Conservation (phyloP, 2,329 filamentous ascomycete species). For the Penicillium sp. region DNA sequence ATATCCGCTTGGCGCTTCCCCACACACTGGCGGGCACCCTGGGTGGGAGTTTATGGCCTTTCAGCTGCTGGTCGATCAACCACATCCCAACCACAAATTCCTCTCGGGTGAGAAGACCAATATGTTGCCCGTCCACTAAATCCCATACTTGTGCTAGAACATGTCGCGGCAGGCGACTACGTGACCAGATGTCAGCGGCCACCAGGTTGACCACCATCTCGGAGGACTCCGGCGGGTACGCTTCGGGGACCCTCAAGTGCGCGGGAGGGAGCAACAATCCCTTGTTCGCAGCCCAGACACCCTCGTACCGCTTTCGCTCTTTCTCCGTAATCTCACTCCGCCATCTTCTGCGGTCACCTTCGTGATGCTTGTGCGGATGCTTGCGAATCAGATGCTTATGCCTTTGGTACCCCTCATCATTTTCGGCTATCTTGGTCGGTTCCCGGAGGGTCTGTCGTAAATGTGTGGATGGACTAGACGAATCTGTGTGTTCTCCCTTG, state of each 20-base stretch:
- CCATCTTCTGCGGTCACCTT: constrained; percentile 42
- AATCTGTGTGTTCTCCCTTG: too few relatives aligned
- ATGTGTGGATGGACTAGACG: too few relatives aligned
- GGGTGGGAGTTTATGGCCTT: constrained; percentile 40
- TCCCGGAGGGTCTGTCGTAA: too few relatives aligned
- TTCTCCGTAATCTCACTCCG: constrained; percentile 37
- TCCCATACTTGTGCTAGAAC: constrained; percentile 42
- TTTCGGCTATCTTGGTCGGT: too few relatives aligned
- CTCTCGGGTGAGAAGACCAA: constrained; percentile 36
- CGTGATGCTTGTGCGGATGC: constrained; percentile 42
- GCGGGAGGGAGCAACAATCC: constrained; percentile 31
- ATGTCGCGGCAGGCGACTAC: constrained; percentile 38
- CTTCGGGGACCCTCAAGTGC: constrained; percentile 5
- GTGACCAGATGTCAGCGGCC: constrained; percentile 43
- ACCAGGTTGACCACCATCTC: constrained; percentile 41
- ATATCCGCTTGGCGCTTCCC: constrained; percentile 39
- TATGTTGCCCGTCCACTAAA: constrained; percentile 35
- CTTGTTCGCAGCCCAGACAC: constrained; percentile 44
- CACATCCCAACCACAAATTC: constrained; percentile 46
- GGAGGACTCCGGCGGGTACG: constrained; percentile 21
- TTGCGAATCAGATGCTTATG: too few relatives aligned
- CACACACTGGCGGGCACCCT: constrained; percentile 42
- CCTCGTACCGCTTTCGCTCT: constrained; percentile 43
- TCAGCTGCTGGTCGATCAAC: constrained; percentile 43
- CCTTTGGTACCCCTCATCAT: too few relatives aligned